These are phyloP conservation scores for Fagopyrum esculentum DNA, from an alignment of 148 eudicot genomes.

Conservation along the genomic window DNA sequence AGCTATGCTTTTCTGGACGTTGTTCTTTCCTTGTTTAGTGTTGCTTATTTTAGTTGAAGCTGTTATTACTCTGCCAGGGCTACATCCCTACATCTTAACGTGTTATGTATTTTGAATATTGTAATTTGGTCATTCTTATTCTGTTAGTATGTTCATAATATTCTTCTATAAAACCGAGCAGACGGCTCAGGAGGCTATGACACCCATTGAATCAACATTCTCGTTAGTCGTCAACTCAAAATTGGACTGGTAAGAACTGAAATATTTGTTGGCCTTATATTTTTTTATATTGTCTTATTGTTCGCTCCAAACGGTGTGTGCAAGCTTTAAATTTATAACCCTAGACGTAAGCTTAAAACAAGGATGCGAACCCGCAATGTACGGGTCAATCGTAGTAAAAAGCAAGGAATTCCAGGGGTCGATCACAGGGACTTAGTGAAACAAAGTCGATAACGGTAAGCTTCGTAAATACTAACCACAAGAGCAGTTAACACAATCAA, in stretches of 20 bases:
- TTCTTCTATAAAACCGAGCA: conserved; percentile 15
- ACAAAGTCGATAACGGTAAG: too few relatives aligned
- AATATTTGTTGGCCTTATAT: not conserved
- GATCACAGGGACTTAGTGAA: too few relatives aligned
- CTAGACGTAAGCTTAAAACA: too few relatives aligned
- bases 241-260: conserved; percentile 64
- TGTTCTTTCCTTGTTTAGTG: not conserved
- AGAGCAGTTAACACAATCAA: too few relatives aligned
- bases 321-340: too few relatives aligned
- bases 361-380: too few relatives aligned
- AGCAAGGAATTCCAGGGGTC: too few relatives aligned
- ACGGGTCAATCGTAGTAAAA: too few relatives aligned
- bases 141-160: conserved; percentile 12
- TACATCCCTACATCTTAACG: not conserved
- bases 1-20: not conserved
- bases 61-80: not conserved
- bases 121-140: not conserved
- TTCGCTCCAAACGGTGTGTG: too few relatives aligned
- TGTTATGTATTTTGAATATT: not conserved
- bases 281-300: conserved; percentile 1
- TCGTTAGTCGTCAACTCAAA: conserved; percentile 90
- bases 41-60: not conserved
- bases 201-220: conserved; percentile 96
- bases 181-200: conserved; percentile 99
- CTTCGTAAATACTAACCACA: too few relatives aligned